Base-by-base conservation (phyloP, 208 protist genomes). In the Kentomonas sorsogonicus region DNA sequence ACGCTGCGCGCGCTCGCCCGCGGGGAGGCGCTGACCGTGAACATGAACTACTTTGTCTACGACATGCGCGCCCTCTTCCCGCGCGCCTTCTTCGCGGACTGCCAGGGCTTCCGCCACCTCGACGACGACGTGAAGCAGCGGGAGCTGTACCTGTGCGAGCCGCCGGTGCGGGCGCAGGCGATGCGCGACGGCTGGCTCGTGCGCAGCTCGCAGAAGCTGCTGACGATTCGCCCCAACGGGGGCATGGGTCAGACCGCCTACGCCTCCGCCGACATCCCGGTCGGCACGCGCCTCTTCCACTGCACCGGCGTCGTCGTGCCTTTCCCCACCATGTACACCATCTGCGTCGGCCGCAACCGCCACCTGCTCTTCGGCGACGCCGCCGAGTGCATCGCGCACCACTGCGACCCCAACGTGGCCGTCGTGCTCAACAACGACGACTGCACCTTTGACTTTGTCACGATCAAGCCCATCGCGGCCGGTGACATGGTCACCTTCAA, bases 301-400 rank as follows among this genome's bases (percentile, higher is more conserved):
- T 71, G 69, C 59, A 76, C 74, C 18, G 87, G 83, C 18, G 72
- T 91, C 39, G 53, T 89, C 13, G 73, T 94, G 34, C 84, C 87
- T 0, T 89, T 87, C 63, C 82, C 87, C 5, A 94, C 83, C 57
- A 91, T 94, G 81, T 91, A 91, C 79, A 94, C 87, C 53, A 86
- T 94, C 60, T 91, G 84, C 54, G 81, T 90, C 3, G 83, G 83
- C 18, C 63, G 72, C 22, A 60, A 72, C 46, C 48, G 66, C 54
- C 87, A 94, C 66, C 76, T 91, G 22, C 72, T 94, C 41, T 94
- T 94, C 45, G 83, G 83, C 48, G 81, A 86, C 44, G 87, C 78
- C 4, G 87, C 87, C 3, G 87, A 94, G 73, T 94, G 81, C 62
- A 89, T 94, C 52, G 83, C 84, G 9, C 88, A 94, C 47, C 74